phyloP scores from a whole-genome alignment of 805 yeast species.

The Debaryomyces tyrocola region DNA sequence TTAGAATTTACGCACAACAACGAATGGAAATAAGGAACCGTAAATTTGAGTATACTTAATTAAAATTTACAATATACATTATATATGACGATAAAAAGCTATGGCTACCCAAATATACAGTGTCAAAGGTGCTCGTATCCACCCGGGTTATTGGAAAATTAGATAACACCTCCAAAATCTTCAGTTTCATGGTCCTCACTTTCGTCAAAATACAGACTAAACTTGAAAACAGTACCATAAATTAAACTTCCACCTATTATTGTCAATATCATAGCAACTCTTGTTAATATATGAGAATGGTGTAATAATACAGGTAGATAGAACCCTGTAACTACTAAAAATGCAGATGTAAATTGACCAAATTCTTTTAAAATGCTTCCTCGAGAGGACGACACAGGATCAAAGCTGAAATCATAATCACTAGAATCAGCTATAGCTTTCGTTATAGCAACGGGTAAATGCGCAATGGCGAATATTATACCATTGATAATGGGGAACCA shows the following conservation, averaged over 20 bases:
- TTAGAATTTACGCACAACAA: too few species aligned
- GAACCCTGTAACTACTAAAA: constrained; percentile 72
- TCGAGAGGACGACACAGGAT: constrained; percentile 28
- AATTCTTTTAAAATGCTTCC: constrained; percentile 60
- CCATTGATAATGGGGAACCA: constrained; percentile 86
- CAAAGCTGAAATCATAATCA: constrained; percentile 46
- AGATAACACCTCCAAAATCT: constrained; percentile 25
- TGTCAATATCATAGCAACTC: constrained; percentile 73
- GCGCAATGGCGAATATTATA: constrained; percentile 40
- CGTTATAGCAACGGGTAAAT: constrained; percentile 37
- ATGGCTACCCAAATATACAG: too few species aligned
- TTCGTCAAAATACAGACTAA: constrained; percentile 71
- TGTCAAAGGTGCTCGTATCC: too few species aligned
- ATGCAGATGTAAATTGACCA: constrained; percentile 78
- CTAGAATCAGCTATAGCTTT: constrained; percentile 29
- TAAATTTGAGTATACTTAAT: too few species aligned
- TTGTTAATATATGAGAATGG: constrained; percentile 72
- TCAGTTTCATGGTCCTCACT: constrained; percentile 26
- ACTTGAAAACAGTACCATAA: constrained; percentile 79
- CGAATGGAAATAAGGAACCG: too few species aligned
- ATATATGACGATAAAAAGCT: too few species aligned
- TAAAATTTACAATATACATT: too few species aligned
- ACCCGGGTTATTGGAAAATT: not conserved
- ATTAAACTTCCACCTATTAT: constrained; percentile 82
- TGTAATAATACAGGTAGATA: constrained; percentile 71